phyloP scores from a whole-genome alignment of 2,329 filamentous ascomycete genomes.

The Conoideocrella luteorostrata region DNA sequence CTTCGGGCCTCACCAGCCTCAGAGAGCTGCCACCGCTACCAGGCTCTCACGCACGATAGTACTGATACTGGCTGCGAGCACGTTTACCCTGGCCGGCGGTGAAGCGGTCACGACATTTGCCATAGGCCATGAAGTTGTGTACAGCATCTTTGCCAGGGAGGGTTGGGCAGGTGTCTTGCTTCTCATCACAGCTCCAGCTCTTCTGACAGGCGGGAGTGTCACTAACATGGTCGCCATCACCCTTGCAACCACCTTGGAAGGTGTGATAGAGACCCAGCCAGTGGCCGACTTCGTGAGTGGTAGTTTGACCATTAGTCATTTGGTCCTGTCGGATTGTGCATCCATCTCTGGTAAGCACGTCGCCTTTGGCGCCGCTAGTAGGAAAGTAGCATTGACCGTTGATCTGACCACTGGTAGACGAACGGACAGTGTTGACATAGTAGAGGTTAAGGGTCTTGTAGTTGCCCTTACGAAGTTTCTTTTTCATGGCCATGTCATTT shows the following conservation, averaged over 20 bases:
- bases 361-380: not conserved
- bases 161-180: slow-evolving; percentile 21
- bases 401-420: slow-evolving; percentile 12
- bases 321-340: slow-evolving; percentile 13
- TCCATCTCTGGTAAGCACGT: slow-evolving; percentile 16
- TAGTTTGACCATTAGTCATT: slow-evolving; percentile 15
- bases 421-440: slow-evolving; percentile 18
- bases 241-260: slow-evolving; percentile 29
- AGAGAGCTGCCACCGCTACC: not conserved
- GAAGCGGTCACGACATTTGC: slow-evolving; percentile 1
- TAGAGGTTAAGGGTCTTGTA: slow-evolving; percentile 37
- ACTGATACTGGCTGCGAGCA: not conserved
- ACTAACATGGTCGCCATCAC: slow-evolving; percentile 27
- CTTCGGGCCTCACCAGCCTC: no score
- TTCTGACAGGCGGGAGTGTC: slow-evolving; percentile 30
- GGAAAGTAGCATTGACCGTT: not conserved
- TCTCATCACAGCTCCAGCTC: slow-evolving; percentile 24
- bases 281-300: slow-evolving; percentile 35
- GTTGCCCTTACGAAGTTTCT: slow-evolving; percentile 27
- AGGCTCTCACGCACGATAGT: not conserved
- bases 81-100: not conserved
- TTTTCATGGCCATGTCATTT: slow-evolving; percentile 3
- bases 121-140: slow-evolving; percentile 22
- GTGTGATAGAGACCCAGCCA: slow-evolving; percentile 39
- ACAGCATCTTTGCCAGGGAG: slow-evolving; percentile 18